These are phyloP conservation scores for Verticillium nubilum DNA, from an alignment of 2,329 filamentous ascomycete species.

Conservation along the genomic window DNA sequence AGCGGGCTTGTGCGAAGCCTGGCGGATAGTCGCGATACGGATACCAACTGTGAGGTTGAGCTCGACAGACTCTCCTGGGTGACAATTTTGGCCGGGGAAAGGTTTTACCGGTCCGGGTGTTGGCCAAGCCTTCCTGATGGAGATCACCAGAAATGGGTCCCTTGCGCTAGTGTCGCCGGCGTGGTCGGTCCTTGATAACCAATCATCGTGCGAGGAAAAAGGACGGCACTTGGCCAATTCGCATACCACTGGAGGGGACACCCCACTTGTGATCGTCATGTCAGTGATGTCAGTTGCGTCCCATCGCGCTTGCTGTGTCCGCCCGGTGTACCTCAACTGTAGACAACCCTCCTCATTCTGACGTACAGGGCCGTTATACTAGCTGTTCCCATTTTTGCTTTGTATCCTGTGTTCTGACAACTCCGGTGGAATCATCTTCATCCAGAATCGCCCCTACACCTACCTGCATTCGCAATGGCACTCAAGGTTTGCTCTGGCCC, in stretches of 20 bases:
- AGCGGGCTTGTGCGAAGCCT: not conserved
- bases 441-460: no score
- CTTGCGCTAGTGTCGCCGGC: no score
- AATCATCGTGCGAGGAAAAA: no score
- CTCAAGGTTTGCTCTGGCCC: slow-evolving; percentile 10
- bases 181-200: no score
- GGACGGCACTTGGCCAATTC: no score
- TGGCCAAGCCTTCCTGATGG: no score
- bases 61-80: not conserved
- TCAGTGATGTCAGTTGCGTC: not conserved
- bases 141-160: no score
- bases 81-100: not conserved
- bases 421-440: no score
- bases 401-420: no score
- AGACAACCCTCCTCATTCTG: not conserved
- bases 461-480: slow-evolving; percentile 12
- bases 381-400: not conserved
- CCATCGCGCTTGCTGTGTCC: not conserved
- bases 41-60: not conserved
- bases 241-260: not conserved
- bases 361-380: not conserved
- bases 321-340: no score
- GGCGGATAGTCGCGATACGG: not conserved
- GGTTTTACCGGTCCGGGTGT: not conserved
- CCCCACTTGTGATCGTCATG: not conserved